Conservation (phyloP, 441 rosid species). For the Populus trichocarpa region DNA sequence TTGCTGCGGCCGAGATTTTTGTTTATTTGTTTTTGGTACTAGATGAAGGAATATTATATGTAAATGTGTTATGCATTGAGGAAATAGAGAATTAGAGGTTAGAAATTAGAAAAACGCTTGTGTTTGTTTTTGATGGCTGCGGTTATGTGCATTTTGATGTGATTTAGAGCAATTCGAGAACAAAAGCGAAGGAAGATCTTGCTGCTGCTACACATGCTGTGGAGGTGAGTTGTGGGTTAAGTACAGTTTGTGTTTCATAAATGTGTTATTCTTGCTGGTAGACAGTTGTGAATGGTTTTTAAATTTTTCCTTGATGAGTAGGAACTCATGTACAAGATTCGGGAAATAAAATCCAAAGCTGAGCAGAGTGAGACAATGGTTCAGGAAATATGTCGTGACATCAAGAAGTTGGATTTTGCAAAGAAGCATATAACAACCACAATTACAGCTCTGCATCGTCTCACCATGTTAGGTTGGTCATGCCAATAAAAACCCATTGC, state of each 20-base stretch:
- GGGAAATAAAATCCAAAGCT: slow-evolving; percentile 97
- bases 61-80: not conserved
- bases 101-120: not conserved
- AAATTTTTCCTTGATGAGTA: slow-evolving; percentile 28
- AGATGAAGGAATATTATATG: not conserved
- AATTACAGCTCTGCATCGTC: slow-evolving; percentile 99
- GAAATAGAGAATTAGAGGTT: not conserved
- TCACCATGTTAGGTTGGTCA: slow-evolving; percentile 92
- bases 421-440: slow-evolving; percentile 99
- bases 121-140: not conserved
- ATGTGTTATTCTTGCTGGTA: slow-evolving; percentile 6
- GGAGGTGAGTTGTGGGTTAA: slow-evolving; percentile 46
- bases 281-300: slow-evolving; percentile 1
- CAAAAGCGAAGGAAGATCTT: slow-evolving; percentile 99
- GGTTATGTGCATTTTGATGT: slow-evolving; percentile 10
- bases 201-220: slow-evolving; percentile 98
- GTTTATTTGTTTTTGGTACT: not conserved
- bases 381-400: slow-evolving; percentile 98
- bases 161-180: slow-evolving; percentile 93
- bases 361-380: slow-evolving; percentile 99
- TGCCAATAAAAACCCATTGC: not conserved
- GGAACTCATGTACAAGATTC: slow-evolving; percentile 94
- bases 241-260: not conserved
- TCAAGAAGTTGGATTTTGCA: slow-evolving; percentile 98
- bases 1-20: not conserved